These are phyloP conservation scores for Podospora pseudoanserina DNA, from an alignment of 495 filamentous ascomycete genomes.

Conservation along the genomic window DNA sequence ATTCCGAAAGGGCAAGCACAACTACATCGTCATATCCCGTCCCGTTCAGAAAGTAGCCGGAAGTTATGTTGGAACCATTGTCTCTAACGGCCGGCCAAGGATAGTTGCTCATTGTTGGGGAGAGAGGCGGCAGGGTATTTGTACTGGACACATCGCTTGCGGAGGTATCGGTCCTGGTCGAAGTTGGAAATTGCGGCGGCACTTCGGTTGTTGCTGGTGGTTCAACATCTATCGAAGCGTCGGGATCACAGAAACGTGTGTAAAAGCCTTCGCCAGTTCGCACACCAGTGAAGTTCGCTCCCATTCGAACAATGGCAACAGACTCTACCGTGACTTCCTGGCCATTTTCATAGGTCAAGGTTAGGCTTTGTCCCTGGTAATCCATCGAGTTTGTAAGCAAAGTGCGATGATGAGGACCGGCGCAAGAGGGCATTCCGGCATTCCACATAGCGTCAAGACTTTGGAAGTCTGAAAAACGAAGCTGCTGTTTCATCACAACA, in stretches of 20 bases:
- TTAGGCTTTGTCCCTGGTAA: constrained; percentile 24
- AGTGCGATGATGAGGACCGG: constrained; percentile 11
- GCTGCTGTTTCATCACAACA: constrained; percentile 13
- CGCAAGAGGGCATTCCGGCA: constrained; percentile 18
- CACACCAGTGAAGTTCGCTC: constrained; percentile 24
- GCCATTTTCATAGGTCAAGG: constrained; percentile 28
- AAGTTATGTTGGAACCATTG: constrained; percentile 22
- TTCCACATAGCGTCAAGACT: constrained; percentile 38
- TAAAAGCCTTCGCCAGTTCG: constrained; percentile 26
- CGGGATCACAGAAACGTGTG: constrained; percentile 30
- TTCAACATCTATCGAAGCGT: background rate
- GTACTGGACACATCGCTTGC: constrained; percentile 6
- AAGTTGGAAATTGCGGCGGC: background rate
- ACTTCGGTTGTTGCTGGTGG: background rate
- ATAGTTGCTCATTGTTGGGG: constrained; percentile 22
- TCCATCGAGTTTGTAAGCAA: constrained; percentile 16
- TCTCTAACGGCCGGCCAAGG: constrained; percentile 25
- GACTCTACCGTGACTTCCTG: constrained; percentile 16
- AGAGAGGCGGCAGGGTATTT: background rate
- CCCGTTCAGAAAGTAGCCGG: constrained; percentile 40
- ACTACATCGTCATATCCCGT: constrained; percentile 42
- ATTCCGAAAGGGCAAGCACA: constrained; percentile 30
- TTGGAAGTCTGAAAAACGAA: constrained; percentile 23
- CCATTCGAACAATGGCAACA: constrained; percentile 22
- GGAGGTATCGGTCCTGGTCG: background rate